Base-by-base conservation (phyloP, 192 early-diverging fungal species). In the Physocladia obscura region DNA sequence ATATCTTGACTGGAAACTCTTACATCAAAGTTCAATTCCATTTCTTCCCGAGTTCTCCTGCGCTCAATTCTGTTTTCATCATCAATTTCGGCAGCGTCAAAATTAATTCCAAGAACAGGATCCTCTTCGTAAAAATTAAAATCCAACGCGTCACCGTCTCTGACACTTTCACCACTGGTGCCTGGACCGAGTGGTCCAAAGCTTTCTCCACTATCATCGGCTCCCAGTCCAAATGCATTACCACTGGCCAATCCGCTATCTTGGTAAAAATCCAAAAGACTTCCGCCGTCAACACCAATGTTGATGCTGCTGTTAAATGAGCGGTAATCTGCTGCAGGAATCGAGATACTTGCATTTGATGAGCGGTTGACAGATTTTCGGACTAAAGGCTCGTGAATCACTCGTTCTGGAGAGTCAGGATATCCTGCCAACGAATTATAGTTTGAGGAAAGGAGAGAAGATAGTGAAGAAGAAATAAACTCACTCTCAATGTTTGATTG, bases 41-140 rank as follows among this genome's bases (percentile, higher is more conserved):
- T n/a, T n/a, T n/a, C n/a, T n/a, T n/a, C n/a, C n/a, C n/a, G n/a
- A n/a, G 17, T 48, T 48, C 22, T 21, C 47, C 22, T 21, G 22
- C 17, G 47, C 47, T 48, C 47, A 48, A 21, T n/a, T n/a, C n/a
- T n/a, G n/a, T n/a, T n/a, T n/a, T n/a, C n/a, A n/a, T n/a, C n/a
- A n/a, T n/a, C n/a, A n/a, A n/a, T n/a, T n/a, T n/a, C n/a, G n/a
- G n/a, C n/a, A n/a, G n/a, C n/a, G n/a, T n/a, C n/a, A n/a, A n/a
- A n/a, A n/a, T n/a, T n/a, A n/a, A n/a, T n/a, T n/a, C n/a, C 50
- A 17, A 36, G 57, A 59, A 59, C 31, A 17, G 34, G 11, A 34
- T 59, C 34, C 15, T 59, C 22, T n/a, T 59, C 57, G 31, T 36
- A 29, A 34, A 59, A 59, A 22, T 59, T 59, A 17, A 59, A 32